Evolutionary conservation across 2,329 filamentous ascomycete genomes (phyloP).

Genomic region (Furcasterigmium furcatum): DNA sequence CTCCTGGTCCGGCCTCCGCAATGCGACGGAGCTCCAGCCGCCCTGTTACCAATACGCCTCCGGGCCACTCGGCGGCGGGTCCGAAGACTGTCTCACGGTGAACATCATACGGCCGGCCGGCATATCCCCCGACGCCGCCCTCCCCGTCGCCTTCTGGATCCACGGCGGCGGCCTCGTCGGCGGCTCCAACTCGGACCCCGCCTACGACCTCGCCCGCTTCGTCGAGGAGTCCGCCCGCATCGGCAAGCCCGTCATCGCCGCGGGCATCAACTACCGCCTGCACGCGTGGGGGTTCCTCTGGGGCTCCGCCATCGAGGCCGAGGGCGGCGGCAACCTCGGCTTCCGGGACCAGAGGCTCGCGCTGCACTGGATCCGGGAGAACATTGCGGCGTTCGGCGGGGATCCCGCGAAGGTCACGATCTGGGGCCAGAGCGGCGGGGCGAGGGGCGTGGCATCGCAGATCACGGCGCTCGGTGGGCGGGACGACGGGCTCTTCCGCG

Average conservation of each 20-base stretch:
- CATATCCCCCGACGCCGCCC: neutral
- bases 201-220: constrained; percentile 1
- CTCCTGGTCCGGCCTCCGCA: constrained; percentile 32
- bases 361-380: constrained; percentile 29
- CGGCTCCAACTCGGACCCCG: constrained; percentile 2
- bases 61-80: constrained; percentile 2
- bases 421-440: constrained; percentile 5
- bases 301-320: constrained; percentile 19
- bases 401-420: constrained; percentile 15
- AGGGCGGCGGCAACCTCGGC: constrained; percentile 22
- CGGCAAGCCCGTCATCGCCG: constrained; percentile 17
- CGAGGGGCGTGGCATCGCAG: constrained; percentile 22
- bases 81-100: constrained; percentile 29
- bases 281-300: constrained; percentile 27
- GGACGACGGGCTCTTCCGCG: constrained; percentile 50
- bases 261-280: constrained; percentile 24
- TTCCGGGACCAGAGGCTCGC: constrained; percentile 29
- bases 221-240: constrained; percentile 1
- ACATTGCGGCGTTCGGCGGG: constrained; percentile 31
- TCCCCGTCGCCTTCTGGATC: constrained; percentile 7
- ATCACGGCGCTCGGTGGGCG: constrained; percentile 47
- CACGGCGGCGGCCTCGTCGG: constrained; percentile 14
- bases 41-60: constrained; percentile 42
- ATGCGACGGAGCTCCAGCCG: constrained; percentile 40
- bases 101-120: constrained; percentile 16